These are phyloP conservation scores for Phyllosticta capitalensis DNA, from an alignment of 2,329 filamentous ascomycete species.

Conservation along the genomic window DNA sequence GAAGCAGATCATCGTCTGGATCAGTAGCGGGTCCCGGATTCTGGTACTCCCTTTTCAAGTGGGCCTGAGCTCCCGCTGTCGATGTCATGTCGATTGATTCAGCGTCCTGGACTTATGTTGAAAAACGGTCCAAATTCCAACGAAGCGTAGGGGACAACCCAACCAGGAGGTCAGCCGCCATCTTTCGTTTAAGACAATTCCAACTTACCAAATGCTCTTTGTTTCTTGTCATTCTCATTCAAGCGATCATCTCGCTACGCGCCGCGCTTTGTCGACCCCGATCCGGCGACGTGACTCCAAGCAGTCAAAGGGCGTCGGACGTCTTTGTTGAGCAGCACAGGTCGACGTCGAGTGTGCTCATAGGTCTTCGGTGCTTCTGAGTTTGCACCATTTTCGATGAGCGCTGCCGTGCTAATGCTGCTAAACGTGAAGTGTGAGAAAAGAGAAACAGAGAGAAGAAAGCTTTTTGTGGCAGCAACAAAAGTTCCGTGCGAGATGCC, in stretches of 20 bases:
- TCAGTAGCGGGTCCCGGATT: neutral
- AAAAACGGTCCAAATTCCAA: too few species aligned
- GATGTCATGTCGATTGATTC: too few species aligned
- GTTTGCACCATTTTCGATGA: neutral
- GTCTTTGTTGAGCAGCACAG: neutral
- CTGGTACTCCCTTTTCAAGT: neutral
- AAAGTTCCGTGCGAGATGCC: too few species aligned
- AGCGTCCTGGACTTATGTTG: too few species aligned
- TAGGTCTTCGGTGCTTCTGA: neutral
- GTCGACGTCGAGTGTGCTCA: neutral
- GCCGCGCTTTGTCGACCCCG: neutral
- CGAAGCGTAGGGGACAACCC: too few species aligned
- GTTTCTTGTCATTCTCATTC: neutral
- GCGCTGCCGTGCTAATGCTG: neutral
- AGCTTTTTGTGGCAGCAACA: too few species aligned
- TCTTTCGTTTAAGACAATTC: too few species aligned
- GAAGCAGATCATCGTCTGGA: neutral
- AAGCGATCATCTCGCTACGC: neutral
- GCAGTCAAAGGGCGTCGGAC: neutral
- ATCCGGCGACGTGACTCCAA: neutral
- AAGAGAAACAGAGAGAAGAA: too few species aligned
- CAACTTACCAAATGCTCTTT: neutral
- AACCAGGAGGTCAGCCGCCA: too few species aligned
- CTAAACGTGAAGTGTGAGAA: neutral
- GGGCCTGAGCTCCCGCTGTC: too few species aligned